Evolutionary conservation across 176 grass and related monocot genomes (phyloP).

Genomic region (Oryza longistaminata): DNA sequence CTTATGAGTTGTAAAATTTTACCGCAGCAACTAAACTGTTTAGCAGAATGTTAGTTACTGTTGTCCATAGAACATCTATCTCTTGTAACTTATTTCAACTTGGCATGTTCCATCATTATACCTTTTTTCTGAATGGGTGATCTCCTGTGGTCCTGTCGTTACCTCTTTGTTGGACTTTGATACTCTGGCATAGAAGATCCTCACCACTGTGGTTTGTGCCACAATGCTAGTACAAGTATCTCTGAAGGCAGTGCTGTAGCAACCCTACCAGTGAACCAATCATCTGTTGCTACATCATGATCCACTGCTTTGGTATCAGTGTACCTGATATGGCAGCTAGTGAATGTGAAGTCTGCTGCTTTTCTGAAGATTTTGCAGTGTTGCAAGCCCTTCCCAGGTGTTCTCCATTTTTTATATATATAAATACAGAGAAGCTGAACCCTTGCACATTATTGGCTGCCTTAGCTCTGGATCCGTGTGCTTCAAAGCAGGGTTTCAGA

Average conservation of each 20-base stretch:
- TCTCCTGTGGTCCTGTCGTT: neutral
- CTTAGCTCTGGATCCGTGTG: neutral
- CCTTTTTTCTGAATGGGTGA: constrained; percentile 3
- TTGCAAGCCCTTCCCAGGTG: neutral
- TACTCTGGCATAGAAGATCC: constrained; percentile 6
- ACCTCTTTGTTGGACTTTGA: constrained; percentile 6
- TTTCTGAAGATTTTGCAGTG: constrained; percentile 1
- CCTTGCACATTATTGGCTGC: constrained; percentile 1
- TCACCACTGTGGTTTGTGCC: neutral
- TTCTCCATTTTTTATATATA: neutral
- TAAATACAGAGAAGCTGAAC: neutral
- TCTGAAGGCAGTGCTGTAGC: neutral
- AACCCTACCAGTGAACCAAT: neutral
- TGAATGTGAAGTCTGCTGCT: neutral
- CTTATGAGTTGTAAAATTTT: constrained; percentile 36
- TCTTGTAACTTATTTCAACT: constrained; percentile 24
- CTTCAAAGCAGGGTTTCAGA: neutral
- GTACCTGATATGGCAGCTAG: neutral
- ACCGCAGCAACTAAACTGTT: neutral
- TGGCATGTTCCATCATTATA: neutral
- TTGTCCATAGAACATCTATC: constrained; percentile 9
- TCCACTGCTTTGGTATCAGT: neutral
- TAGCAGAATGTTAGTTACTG: constrained; percentile 27
- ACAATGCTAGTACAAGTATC: neutral
- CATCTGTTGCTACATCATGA: neutral